Conservation (phyloP, 768 basidiomycete species). For the Phanerochaete sordida region DNA sequence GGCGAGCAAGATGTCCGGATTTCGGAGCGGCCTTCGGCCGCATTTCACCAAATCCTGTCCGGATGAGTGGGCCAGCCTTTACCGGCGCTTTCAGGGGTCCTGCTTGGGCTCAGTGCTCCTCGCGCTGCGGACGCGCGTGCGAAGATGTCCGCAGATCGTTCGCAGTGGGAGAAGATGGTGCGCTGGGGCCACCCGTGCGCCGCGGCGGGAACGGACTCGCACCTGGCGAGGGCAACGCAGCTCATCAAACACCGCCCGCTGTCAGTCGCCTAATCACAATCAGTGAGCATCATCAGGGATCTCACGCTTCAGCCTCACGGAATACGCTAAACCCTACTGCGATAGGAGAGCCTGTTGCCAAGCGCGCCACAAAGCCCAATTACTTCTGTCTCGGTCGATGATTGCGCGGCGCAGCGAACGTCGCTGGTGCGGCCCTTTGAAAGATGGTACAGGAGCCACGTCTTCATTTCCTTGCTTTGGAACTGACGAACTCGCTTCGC, state of each 20-base stretch:
- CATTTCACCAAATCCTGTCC: too few species aligned
- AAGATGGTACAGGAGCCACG: too few species aligned
- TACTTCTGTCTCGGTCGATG: background rate
- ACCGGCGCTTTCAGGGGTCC: too few species aligned
- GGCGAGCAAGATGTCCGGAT: too few species aligned
- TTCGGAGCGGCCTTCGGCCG: too few species aligned
- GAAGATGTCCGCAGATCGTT: constrained; percentile 5
- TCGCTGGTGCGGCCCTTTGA: too few species aligned
- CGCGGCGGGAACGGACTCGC: background rate
- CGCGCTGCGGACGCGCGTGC: background rate
- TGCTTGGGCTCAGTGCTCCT: too few species aligned
- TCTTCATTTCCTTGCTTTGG: too few species aligned
- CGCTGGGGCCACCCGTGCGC: background rate
- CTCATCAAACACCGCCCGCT: constrained; percentile 2
- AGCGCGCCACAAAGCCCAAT: constrained; percentile 5
- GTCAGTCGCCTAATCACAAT: constrained; percentile 2
- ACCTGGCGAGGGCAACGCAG: background rate
- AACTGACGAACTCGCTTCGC: background rate
- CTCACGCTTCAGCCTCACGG: background rate
- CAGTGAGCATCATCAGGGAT: background rate
- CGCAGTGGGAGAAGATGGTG: background rate
- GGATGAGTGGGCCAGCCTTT: too few species aligned
- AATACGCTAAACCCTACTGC: background rate
- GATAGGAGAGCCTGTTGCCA: background rate
- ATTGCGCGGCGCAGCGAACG: background rate